These are phyloP conservation scores for Neurospora hispaniola DNA, from an alignment of 495 filamentous ascomycete genomes.

Conservation along the genomic window DNA sequence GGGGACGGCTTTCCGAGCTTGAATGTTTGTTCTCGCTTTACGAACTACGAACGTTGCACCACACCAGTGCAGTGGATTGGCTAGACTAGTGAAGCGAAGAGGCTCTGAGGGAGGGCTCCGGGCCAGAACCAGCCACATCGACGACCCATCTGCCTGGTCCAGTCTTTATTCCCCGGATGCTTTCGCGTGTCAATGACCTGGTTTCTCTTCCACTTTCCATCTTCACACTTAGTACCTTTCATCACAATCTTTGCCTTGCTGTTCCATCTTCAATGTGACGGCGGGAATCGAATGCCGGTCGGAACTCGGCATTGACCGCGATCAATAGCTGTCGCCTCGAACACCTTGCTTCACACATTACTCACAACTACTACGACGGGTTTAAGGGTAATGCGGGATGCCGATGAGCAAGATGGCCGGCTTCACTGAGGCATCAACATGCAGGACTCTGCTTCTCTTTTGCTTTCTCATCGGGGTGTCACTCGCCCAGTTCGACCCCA, in stretches of 20 bases:
- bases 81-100: background rate
- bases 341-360: background rate
- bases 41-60: background rate
- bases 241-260: too few relatives aligned
- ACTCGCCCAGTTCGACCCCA: slow-evolving; percentile 22
- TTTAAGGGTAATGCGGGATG: background rate
- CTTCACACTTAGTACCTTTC: background rate
- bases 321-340: background rate
- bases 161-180: background rate
- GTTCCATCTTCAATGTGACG: background rate
- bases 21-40: background rate
- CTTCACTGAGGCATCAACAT: background rate
- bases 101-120: background rate
- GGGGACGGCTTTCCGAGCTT: background rate
- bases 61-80: background rate
- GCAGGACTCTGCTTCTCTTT: background rate
- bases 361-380: background rate
- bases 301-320: background rate
- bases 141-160: background rate
- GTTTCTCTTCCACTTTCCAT: background rate
- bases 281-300: background rate
- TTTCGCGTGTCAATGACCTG: background rate
- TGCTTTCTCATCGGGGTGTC: background rate
- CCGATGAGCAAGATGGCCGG: background rate
- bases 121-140: background rate